Evolutionary conservation across 495 filamentous ascomycete species (phyloP), one percentile per base, ranked within the genome.

Genomic region (Apiosordaria backusii): DNA sequence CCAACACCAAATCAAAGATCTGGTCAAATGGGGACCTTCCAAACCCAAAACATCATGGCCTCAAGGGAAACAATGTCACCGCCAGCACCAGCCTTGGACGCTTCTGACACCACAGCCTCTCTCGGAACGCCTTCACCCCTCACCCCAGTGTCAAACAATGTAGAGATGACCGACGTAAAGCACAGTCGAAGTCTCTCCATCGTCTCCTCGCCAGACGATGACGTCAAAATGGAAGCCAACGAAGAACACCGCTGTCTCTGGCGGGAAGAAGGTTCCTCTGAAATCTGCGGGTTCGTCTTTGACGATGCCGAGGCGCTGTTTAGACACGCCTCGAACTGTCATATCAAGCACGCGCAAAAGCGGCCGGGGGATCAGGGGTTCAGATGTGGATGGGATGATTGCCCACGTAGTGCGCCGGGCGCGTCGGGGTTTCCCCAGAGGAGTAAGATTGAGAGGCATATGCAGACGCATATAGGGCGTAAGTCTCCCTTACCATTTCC

Each of bases 401-500:
- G 77, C 61, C 67, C 68, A 23, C 72, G 80, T 1, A 86, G 86
- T 66, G 67, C 68, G 4, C 57, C 63, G 61, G 77, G 75, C 59
- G 76, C 71, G 40, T 69, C 76, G 26, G 82, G 81, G 61, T 84
- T 88, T 72, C 76, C 79, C 52, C 83, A 85, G 67, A 78, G 80
- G 62, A 86, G 85, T 67, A 89, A 89, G 70, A 80, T 89, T 19
- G 82, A 86, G 64, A 79, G 87, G 23, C 87, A 89, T 71, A 82
- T 88, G 72, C 82, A 86, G 53, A 86, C 84, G 0, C 87, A 89
- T 71, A 86, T 86, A 50, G 82, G 79, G 53, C 85, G 87, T 88
- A 79, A 80, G 87, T 77, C 3, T 45, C 29, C 13, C 53, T 25
- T 26, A 13, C 52, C 15, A 54, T 35, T 35, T 61, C 19, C 29